Evolutionary conservation across 2,329 filamentous ascomycete species (phyloP).

Genomic region (Penicillium sp.): DNA sequence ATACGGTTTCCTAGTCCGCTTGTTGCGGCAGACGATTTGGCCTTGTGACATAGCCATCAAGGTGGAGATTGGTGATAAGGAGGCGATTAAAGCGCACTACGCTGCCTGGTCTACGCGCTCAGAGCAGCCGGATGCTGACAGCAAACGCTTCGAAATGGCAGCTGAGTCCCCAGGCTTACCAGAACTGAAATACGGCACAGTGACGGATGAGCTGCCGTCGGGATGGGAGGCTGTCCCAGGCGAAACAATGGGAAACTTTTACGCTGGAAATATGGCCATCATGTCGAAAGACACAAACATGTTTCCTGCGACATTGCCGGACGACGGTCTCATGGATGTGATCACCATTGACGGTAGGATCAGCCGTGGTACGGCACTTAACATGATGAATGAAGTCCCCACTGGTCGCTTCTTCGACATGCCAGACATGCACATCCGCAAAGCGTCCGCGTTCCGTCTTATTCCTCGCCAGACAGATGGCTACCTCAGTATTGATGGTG

Average conservation of each 20-base stretch:
- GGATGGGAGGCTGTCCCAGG: constrained; percentile 72
- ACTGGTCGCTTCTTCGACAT: constrained; percentile 75
- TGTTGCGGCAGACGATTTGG: constrained; percentile 73
- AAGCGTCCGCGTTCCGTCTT: constrained; percentile 82
- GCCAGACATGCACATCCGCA: constrained; percentile 72
- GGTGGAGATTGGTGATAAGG: constrained; percentile 73
- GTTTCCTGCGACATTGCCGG: constrained; percentile 71
- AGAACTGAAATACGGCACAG: constrained; percentile 70
- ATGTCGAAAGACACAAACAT: constrained; percentile 86
- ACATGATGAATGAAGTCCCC: constrained; percentile 68
- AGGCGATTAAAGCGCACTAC: constrained; percentile 70
- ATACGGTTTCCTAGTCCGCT: constrained; percentile 72
- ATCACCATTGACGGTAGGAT: constrained; percentile 76
- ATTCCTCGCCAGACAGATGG: constrained; percentile 69
- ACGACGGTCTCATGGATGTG: constrained; percentile 82
- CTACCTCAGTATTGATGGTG: constrained; percentile 92
- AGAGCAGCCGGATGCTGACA: constrained; percentile 22
- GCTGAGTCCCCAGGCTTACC: constrained; percentile 60
- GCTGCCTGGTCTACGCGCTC: constrained; percentile 43
- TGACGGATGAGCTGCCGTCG: constrained; percentile 69
- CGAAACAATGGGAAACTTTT: constrained; percentile 85
- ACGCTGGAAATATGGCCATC: constrained; percentile 89
- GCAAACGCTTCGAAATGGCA: constrained; percentile 33
- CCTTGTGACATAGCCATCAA: constrained; percentile 87
- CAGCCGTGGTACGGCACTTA: constrained; percentile 60